These are phyloP conservation scores for Allantophomopsis lycopodina DNA, from an alignment of 2,329 filamentous ascomycete species.

Conservation along the genomic window DNA sequence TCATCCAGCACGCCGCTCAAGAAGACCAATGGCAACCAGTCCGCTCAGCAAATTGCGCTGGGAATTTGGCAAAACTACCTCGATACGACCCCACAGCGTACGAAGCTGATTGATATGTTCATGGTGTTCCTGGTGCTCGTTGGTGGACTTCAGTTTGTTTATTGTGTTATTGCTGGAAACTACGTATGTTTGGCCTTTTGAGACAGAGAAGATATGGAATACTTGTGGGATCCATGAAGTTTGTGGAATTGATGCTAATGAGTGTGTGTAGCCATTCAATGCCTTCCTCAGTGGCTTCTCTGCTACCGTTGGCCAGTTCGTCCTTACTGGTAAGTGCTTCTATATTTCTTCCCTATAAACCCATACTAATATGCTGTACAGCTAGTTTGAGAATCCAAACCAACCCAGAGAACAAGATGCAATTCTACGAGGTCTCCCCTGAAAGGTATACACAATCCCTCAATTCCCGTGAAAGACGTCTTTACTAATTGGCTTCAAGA, in stretches of 20 bases:
- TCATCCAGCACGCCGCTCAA: conserved; percentile 13
- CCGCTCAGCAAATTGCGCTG: conserved; percentile 39
- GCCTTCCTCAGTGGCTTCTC: conserved; percentile 93
- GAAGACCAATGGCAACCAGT: conserved; percentile 10
- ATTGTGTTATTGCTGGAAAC: conserved; percentile 85
- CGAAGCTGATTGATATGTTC: conserved; percentile 84
- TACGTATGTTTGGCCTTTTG: conserved; percentile 55
- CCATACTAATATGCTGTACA: conserved; percentile 16
- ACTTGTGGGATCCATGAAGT: no score
- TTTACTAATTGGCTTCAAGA: conserved; percentile 28
- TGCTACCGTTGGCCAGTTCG: conserved; percentile 92
- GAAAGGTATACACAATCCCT: conserved; percentile 46
- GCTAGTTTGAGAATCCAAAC: conserved; percentile 83
- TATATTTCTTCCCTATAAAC: not conserved
- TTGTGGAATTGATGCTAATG: conserved; percentile 3
- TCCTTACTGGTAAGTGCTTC: conserved; percentile 61
- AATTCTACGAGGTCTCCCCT: conserved; percentile 64
- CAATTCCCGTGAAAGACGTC: not conserved
- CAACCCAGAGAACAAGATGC: conserved; percentile 64
- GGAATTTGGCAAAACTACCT: conserved; percentile 70
- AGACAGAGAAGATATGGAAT: no score
- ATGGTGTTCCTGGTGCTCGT: conserved; percentile 77
- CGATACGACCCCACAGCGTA: conserved; percentile 72
- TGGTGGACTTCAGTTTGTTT: conserved; percentile 83
- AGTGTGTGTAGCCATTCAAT: conserved; percentile 72